Conservation (phyloP, 2,329 filamentous ascomycete genomes). For the Emericellopsis cladophorae region DNA sequence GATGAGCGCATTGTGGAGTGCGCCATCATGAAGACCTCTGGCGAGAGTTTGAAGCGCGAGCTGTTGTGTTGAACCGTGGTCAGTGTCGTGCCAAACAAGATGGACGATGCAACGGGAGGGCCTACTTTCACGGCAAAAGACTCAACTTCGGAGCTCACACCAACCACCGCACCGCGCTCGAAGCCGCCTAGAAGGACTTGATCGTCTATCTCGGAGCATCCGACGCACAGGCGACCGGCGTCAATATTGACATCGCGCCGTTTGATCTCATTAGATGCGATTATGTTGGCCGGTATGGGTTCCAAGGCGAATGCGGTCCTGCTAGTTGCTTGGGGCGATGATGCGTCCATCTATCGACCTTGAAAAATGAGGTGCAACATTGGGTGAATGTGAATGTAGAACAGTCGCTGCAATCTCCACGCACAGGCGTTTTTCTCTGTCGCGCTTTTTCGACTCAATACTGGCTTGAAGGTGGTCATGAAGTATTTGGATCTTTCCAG, state of each 20-base stretch:
- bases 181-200: constrained; percentile 32
- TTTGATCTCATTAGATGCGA: constrained; percentile 24
- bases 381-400: too few relatives aligned
- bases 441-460: too few relatives aligned
- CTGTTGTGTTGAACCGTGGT: background rate
- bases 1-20: constrained; percentile 22
- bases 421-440: too few relatives aligned
- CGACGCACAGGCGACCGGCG: constrained; percentile 22
- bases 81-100: background rate
- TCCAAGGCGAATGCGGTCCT: constrained; percentile 14
- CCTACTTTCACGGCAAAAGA: constrained; percentile 33
- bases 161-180: constrained; percentile 37
- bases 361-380: too few relatives aligned
- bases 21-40: constrained; percentile 18
- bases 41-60: constrained; percentile 36
- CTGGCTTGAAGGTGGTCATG: too few relatives aligned
- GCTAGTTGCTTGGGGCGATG: background rate
- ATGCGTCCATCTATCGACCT: too few relatives aligned
- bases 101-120: background rate
- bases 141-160: constrained; percentile 39
- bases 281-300: constrained; percentile 29
- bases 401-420: too few relatives aligned
- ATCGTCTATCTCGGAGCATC: constrained; percentile 35
- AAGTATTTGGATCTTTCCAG: too few relatives aligned
- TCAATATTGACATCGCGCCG: constrained; percentile 16